Evolutionary conservation across 208 protist genomes (phyloP).

Genomic region (Trypanosoma melophagium): DNA sequence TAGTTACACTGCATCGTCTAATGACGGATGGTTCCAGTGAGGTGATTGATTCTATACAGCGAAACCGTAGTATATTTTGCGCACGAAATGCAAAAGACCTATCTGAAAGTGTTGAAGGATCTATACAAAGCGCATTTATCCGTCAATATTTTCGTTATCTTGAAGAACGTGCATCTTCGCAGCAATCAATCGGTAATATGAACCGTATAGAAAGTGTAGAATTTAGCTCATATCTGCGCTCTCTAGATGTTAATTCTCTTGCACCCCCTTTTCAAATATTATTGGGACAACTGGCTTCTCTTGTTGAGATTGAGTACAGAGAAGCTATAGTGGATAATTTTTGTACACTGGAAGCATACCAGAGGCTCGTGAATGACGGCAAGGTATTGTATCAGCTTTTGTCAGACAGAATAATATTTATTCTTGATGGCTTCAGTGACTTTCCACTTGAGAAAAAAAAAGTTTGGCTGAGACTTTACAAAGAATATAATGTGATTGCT

Average conservation of each 20-base stretch:
- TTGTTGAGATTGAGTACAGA: conserved; percentile 40
- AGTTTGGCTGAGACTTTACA: conserved; percentile 47
- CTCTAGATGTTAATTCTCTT: conserved; percentile 43
- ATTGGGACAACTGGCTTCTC: conserved; percentile 34
- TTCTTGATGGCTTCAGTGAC: conserved; percentile 62
- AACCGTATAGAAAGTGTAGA: conserved; percentile 51
- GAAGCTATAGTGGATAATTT: conserved; percentile 79
- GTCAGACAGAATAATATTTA: conserved; percentile 57
- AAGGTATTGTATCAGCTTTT: conserved; percentile 67
- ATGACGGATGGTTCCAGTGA: conserved; percentile 59
- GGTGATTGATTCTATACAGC: conserved; percentile 57
- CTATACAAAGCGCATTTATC: conserved; percentile 60
- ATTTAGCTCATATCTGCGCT: conserved; percentile 49
- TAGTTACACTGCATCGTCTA: conserved; percentile 75
- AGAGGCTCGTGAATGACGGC: conserved; percentile 55
- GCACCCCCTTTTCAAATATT: conserved; percentile 41
- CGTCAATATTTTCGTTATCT: conserved; percentile 63
- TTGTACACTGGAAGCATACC: conserved; percentile 69
- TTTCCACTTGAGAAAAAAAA: conserved; percentile 44
- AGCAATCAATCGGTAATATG: conserved; percentile 33
- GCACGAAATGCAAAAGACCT: conserved; percentile 53
- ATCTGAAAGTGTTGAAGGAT: conserved; percentile 41
- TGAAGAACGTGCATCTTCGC: conserved; percentile 43
- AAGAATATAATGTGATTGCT: conserved; percentile 36
- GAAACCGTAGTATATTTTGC: conserved; percentile 51